Conservation (phyloP, 1,139 yeast species). For the Yamadazyma oceani region DNA sequence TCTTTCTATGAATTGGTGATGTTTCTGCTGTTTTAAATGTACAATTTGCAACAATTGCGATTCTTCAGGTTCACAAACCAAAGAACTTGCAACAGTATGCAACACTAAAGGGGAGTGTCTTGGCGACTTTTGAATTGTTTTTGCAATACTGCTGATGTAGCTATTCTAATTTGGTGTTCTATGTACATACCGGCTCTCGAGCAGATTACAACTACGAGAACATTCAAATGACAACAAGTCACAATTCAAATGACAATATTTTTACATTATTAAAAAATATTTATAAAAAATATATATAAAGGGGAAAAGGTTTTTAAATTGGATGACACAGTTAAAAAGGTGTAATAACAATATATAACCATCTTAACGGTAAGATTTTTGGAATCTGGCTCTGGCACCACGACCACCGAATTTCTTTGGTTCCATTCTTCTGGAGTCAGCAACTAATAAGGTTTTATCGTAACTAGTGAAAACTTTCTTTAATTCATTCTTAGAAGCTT, state of each 20-base stretch:
- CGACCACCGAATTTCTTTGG: conserved; percentile 99
- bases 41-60: too few relatives aligned
- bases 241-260: conserved; percentile 2
- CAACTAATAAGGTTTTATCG: conserved; percentile 99
- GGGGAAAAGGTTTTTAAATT: neutral
- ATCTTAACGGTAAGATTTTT: conserved; percentile 98
- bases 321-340: neutral
- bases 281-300: conserved; percentile 3
- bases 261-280: conserved; percentile 3
- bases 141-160: too few relatives aligned
- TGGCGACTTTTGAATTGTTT: too few relatives aligned
- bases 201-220: too few relatives aligned
- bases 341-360: neutral
- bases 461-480: conserved; percentile 96
- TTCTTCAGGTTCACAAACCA: too few relatives aligned
- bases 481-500: conserved; percentile 98
- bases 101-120: too few relatives aligned
- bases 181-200: too few relatives aligned
- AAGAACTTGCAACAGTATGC: too few relatives aligned
- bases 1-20: too few relatives aligned
- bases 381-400: conserved; percentile 99
- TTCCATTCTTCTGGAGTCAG: conserved; percentile 99
- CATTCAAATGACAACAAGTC: too few relatives aligned
- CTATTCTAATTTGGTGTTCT: too few relatives aligned
- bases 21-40: too few relatives aligned